Conservation (phyloP, 1,284 basidiomycete species). For the Takashimella tepidaria region DNA sequence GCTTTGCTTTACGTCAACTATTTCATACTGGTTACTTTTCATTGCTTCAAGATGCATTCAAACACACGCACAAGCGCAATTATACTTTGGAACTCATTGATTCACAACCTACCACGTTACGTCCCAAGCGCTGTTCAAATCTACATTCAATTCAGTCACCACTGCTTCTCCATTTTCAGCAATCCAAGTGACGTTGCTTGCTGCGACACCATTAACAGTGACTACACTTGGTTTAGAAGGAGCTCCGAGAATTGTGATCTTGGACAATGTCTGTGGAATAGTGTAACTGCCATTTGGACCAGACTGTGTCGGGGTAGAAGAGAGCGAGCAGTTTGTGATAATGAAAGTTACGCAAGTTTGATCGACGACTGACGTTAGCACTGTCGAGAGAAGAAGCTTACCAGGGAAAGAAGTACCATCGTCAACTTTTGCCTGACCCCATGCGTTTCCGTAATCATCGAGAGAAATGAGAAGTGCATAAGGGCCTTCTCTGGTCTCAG, state of each 20-base stretch:
- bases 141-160: slow-evolving; percentile 9
- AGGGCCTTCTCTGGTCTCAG: slow-evolving; percentile 55
- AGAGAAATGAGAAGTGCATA: slow-evolving; percentile 58
- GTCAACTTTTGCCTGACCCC: not conserved
- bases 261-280: slow-evolving; percentile 11
- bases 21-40: no score
- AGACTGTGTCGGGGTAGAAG: slow-evolving; percentile 1
- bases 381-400: not conserved
- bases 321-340: not conserved
- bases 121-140: slow-evolving; percentile 7
- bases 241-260: slow-evolving; percentile 16
- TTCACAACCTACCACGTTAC: no score
- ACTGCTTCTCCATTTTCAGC: slow-evolving; percentile 6
- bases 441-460: slow-evolving; percentile 27
- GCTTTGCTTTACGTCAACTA: no score
- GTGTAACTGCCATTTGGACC: slow-evolving; percentile 9
- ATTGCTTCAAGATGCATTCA: no score
- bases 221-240: slow-evolving; percentile 5
- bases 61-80: no score
- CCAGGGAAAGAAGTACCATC: not conserved
- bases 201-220: slow-evolving; percentile 10
- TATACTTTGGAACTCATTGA: no score
- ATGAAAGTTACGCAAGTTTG: slow-evolving; percentile 17
- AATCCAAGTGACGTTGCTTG: slow-evolving; percentile 10
- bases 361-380: slow-evolving; percentile 9